A percentile compares a stretch with the other conserved stretches of the same genome.
Conservation (phyloP, 2,329 filamentous ascomycete genomes). For the Furcasterigmium furcatum region DNA sequence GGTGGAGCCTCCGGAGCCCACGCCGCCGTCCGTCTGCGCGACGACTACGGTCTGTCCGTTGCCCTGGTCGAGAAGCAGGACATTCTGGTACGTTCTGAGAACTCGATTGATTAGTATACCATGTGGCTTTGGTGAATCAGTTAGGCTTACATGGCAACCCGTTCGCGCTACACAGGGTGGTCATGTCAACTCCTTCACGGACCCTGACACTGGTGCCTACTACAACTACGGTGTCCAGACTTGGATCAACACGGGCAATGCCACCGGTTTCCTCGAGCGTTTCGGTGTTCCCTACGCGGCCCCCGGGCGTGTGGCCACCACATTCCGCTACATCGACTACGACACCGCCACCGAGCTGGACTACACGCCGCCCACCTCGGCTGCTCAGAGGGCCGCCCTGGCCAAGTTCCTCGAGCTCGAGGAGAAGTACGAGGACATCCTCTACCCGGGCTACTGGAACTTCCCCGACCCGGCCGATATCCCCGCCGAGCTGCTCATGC, state of each 20-base stretch:
- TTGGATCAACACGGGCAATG: constrained; percentile 25
- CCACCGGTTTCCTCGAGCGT: constrained; percentile 25
- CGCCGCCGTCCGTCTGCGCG: constrained; percentile 31
- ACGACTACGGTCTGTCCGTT: constrained; percentile 31
- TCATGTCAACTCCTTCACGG: constrained; percentile 23
- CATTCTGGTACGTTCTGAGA: constrained; percentile 18
- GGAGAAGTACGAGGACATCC: constrained; percentile 24
- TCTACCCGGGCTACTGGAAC: constrained; percentile 29
- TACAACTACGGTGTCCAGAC: constrained; percentile 16
- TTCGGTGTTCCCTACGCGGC: no score
- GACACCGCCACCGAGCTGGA: constrained; percentile 23
- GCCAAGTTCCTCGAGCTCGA: constrained; percentile 22
- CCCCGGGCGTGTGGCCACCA: constrained; percentile 7
- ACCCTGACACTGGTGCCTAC: constrained; percentile 18
- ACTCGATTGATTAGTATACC: no score
- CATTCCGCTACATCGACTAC: constrained; percentile 28
- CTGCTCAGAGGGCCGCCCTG: no score
- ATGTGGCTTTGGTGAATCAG: no score
- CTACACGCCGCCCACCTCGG: no score
- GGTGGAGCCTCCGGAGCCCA: constrained; percentile 37
- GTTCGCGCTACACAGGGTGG: no score
- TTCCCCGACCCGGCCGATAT: constrained; percentile 38
- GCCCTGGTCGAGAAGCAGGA: constrained; percentile 33
- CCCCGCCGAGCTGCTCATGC: constrained; percentile 41
- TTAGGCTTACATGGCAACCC: no score